Base-by-base conservation (phyloP, 2,329 filamentous ascomycete genomes). In the Diplodia intermedia region DNA sequence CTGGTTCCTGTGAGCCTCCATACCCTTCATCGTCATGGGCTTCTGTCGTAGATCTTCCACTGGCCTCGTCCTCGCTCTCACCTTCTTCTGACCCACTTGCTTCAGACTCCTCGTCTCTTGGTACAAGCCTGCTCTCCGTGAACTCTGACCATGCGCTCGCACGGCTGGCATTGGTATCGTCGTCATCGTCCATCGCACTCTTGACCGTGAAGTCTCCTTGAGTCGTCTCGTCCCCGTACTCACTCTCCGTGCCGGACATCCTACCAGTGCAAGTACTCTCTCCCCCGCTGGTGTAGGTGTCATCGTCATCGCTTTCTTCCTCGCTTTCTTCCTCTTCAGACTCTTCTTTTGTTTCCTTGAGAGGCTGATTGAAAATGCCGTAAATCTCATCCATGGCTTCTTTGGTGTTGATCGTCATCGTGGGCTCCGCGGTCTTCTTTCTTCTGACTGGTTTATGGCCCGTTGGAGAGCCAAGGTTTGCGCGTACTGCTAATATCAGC, bases 311-410 rank as follows among this genome's bases (percentile, higher is more conserved):
- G 68, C 84, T 87, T 18, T 87, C 87, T 67, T 84, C 91, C 55
- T 90, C 88, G 68, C 90, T 89, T 15, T 92, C 89, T 2, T 84
- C 84, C 29, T 84, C 86, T 0, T 80, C 77, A 49, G 80, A 77
- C 38, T 81, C 80, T 1, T 82, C 77, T 20, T 80, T 79, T 40
- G 72, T 74, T 2, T 82, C 81, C 70, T 86, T 85, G 43, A 94
- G 79, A 1, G 95, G 94, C 68, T 95, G 91, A 75, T 95, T 98
- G 81, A 98, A 99, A 57, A 99, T 92, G 68, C 93, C 93, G 75
- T 98, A 98, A 65, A 99, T 97, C 73, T 99, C 95, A 73, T 98
- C 94, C 70, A 94, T 97, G 4, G 95, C 95, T 71, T 95, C 94
- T 73, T 88, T 92, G 14, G 95, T 99, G 76, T 98, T 93, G 71